A percentile compares a stretch with the other conserved stretches of the same genome.
These are phyloP conservation scores for Microsporum canis DNA, from an alignment of 2,329 filamentous ascomycete genomes.

Conservation along the genomic window DNA sequence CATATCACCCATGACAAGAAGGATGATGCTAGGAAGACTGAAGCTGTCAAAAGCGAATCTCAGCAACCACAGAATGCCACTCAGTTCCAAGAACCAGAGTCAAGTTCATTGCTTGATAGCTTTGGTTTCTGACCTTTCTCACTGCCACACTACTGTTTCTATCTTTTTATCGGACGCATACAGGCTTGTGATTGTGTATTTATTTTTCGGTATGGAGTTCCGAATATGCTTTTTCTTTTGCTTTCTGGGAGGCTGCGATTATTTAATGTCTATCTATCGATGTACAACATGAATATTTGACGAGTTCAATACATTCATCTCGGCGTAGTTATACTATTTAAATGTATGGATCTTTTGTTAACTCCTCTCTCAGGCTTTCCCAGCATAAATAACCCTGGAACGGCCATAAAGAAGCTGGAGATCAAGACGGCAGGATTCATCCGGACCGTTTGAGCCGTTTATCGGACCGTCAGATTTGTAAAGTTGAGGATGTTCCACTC, in stretches of 20 bases:
- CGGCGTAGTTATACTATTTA: no score
- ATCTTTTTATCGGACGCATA: background rate
- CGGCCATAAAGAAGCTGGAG: background rate
- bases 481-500: background rate
- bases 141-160: slow-evolving; percentile 7
- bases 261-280: background rate
- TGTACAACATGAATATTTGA: background rate
- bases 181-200: background rate
- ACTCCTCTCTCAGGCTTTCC: background rate
- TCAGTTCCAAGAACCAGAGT: slow-evolving; percentile 85
- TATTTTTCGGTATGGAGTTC: background rate
- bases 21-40: slow-evolving; percentile 28
- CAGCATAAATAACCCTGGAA: background rate
- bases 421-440: background rate
- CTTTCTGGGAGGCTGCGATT: background rate
- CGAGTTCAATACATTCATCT: background rate
- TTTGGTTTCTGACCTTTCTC: slow-evolving; percentile 82
- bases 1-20: slow-evolving; percentile 29
- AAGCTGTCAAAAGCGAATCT: slow-evolving; percentile 23
- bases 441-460: background rate
- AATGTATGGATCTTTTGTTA: no score
- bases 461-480: background rate
- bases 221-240: background rate
- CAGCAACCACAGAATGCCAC: slow-evolving; percentile 52
- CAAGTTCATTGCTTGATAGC: slow-evolving; percentile 74